phyloP scores from a whole-genome alignment of 116 monocot genomes.

The Dioscorea cayenensis region DNA sequence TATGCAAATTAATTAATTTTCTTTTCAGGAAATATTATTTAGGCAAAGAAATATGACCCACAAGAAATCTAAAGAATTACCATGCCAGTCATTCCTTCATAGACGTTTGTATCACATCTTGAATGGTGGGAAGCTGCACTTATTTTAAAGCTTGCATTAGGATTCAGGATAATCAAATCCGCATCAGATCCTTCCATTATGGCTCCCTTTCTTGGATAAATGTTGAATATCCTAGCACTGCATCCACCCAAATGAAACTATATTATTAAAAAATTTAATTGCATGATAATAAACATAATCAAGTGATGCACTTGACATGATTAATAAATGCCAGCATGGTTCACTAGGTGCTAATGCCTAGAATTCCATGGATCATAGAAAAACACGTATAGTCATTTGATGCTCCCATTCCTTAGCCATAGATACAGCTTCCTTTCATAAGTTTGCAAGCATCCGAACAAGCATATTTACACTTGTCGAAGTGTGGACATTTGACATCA shows the following conservation, averaged over 20 bases:
- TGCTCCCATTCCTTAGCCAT: too few species aligned
- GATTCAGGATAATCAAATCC: conserved; percentile 90
- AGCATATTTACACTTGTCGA: not conserved
- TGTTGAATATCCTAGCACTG: conserved; percentile 94
- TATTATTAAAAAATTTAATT: too few species aligned
- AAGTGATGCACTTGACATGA: too few species aligned
- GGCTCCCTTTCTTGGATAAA: conserved; percentile 93
- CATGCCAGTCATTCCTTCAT: conserved; percentile 87
- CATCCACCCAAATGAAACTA: conserved; percentile 1
- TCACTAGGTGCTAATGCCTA: too few species aligned
- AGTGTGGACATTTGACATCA: not conserved
- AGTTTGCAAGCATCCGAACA: too few species aligned
- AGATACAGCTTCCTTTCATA: too few species aligned
- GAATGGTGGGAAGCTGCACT: conserved; percentile 75
- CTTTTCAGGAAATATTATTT: not conserved
- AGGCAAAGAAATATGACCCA: not conserved
- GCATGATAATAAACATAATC: too few species aligned
- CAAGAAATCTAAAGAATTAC: conserved; percentile 20
- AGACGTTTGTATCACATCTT: conserved; percentile 89
- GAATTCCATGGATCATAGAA: too few species aligned
- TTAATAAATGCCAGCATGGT: too few species aligned
- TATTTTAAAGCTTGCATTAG: conserved; percentile 68
- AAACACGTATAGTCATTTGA: too few species aligned
- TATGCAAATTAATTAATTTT: not conserved
- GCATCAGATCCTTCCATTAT: conserved; percentile 96